phyloP scores from a whole-genome alignment of 768 basidiomycete species.

The Galerina sulciceps region DNA sequence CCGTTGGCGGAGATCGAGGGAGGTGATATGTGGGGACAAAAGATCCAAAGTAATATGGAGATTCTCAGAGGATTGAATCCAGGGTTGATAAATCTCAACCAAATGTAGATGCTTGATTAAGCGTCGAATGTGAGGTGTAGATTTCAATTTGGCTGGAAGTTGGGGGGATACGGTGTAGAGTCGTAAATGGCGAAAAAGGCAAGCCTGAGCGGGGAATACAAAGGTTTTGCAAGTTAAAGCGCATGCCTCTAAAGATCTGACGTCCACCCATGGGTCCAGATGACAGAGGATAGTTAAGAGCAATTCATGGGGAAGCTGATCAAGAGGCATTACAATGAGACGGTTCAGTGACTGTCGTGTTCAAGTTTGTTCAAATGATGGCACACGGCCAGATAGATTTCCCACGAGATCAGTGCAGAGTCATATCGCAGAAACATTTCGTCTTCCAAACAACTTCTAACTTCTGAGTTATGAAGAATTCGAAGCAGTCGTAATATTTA shows the following conservation, averaged over 20 bases:
- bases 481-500: no score
- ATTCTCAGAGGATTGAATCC: conserved; percentile 14
- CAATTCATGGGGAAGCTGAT: not conserved
- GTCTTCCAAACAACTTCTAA: no score
- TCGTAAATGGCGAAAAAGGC: not conserved
- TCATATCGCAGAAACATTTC: no score
- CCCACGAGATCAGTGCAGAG: no score
- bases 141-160: not conserved
- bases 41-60: conserved; percentile 5
- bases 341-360: no score
- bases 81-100: conserved; percentile 9
- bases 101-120: conserved; percentile 15
- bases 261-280: not conserved
- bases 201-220: not conserved
- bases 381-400: no score
- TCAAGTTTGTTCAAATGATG: no score
- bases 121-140: conserved; percentile 5
- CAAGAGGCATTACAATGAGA: no score
- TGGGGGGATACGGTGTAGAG: not conserved
- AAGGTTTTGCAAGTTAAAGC: not conserved
- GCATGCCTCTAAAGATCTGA: not conserved
- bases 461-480: no score
- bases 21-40: conserved; percentile 9
- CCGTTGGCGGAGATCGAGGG: conserved; percentile 14
- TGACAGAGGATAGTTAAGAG: not conserved